Conservation (phyloP, 805 yeast genomes). For the Wickerhamomyces alni region DNA sequence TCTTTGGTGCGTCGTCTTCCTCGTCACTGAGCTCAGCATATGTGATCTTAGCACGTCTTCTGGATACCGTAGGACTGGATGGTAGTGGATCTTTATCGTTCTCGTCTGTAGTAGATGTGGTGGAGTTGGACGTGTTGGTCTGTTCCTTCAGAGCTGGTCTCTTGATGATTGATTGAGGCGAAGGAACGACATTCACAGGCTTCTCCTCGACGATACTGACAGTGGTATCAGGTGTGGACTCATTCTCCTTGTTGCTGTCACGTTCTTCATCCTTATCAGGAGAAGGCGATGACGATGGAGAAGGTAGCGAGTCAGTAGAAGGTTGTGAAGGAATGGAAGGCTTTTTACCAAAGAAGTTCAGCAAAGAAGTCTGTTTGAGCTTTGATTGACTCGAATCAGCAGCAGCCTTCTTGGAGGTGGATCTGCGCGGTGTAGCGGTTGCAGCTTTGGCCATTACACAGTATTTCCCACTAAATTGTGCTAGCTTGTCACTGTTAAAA, state of each 20-base stretch:
- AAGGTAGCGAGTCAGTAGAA: constrained; percentile 1
- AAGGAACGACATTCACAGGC: neutral
- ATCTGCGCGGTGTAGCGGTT: constrained; percentile 6
- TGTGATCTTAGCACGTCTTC: constrained; percentile 20
- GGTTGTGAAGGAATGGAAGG: neutral
- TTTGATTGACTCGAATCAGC: constrained; percentile 3
- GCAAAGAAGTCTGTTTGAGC: constrained; percentile 9
- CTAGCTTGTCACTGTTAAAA: neutral
- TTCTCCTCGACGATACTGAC: neutral
- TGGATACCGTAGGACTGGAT: constrained; percentile 13
- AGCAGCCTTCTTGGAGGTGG: neutral
- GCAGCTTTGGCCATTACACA: constrained; percentile 5
- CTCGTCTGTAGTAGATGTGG: neutral
- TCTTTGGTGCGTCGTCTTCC: constrained; percentile 25
- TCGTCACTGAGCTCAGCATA: constrained; percentile 34
- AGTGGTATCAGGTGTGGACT: neutral
- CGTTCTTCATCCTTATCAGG: neutral
- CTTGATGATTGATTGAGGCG: constrained; percentile 7
- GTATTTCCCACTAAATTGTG: neutral
- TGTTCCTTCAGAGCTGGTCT: constrained; percentile 6
- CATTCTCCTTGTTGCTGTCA: neutral
- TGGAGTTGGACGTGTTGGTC: neutral
- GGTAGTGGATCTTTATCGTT: constrained; percentile 1
- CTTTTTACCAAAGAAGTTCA: constrained; percentile 12
- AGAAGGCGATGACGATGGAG: constrained; percentile 9